Percentiles rank a stretch among this genome's conserved stretches.
Conservation (phyloP, 1,139 yeast genomes). For the Kodamaea derodonti region DNA sequence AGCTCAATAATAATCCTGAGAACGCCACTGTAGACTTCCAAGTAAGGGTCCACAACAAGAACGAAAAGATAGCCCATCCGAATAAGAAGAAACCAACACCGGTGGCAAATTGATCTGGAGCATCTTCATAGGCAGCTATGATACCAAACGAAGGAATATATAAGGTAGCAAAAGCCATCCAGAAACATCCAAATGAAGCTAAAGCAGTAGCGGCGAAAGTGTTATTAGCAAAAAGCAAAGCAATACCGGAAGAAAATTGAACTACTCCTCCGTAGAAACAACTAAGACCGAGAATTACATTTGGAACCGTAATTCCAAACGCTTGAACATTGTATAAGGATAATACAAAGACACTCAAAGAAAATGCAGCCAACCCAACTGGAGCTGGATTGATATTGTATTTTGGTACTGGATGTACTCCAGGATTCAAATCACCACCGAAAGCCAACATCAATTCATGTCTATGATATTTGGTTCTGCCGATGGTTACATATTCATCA, state of each 20-base stretch:
- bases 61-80: slow-evolving; percentile 68
- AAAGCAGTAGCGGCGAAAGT: slow-evolving; percentile 90
- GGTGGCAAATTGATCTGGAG: slow-evolving; percentile 40
- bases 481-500: slow-evolving; percentile 18
- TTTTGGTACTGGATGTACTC: slow-evolving; percentile 58
- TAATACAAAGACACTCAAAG: slow-evolving; percentile 78
- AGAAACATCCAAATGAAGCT: slow-evolving; percentile 81
- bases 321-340: slow-evolving; percentile 55
- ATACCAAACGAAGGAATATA: slow-evolving; percentile 74
- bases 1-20: slow-evolving; percentile 47
- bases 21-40: slow-evolving; percentile 64
- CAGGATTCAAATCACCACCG: slow-evolving; percentile 72
- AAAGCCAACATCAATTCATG: slow-evolving; percentile 64
- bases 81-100: slow-evolving; percentile 58
- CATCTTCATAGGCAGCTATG: slow-evolving; percentile 47
- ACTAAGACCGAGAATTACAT: slow-evolving; percentile 68
- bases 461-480: slow-evolving; percentile 34
- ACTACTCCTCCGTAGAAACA: slow-evolving; percentile 84
- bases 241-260: slow-evolving; percentile 71
- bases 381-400: slow-evolving; percentile 87
- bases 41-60: slow-evolving; percentile 53
- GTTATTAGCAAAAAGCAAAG: slow-evolving; percentile 72
- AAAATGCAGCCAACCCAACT: slow-evolving; percentile 78
- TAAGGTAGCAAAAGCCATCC: slow-evolving; percentile 81
- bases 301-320: slow-evolving; percentile 51